Evolutionary conservation across 768 basidiomycete genomes (phyloP), one percentile per base, ranked within the genome.

Genomic region (Imleria badia): DNA sequence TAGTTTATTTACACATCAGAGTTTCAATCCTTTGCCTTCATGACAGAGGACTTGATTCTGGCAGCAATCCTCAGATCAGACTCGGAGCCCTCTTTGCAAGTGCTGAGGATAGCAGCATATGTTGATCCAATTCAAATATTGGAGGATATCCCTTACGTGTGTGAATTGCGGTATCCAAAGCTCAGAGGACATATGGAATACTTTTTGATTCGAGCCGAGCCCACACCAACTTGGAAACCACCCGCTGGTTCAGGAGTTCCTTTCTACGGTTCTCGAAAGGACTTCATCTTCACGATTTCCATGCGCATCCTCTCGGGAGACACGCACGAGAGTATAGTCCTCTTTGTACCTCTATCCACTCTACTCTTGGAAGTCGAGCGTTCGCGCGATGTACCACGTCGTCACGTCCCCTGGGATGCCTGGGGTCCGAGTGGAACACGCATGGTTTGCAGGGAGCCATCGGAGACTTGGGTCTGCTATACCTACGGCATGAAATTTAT

Each of bases 391-490:
- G 14, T 36, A 5, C 52, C 43, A n/a, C 46, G 48, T 29, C 59
- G 52, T 17, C 20, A 19, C 14, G 45, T 73, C 15, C 5, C 23
- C 5, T 75, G 74, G 73, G 35, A 48, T 3, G 30, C 46, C n/a
- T 75, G 73, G 73, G 73, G 74, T 17, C 69, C 72, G 2, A 19
- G 15, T 6, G 55, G 56, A 35, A 58, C 73, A 4, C 70, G 71
- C 39, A 68, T 74, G 61, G 20, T 72, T 23, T 54, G 34, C 35
- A 57, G 66, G 26, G 58, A 55, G 5, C 64, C 67, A 14, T 68
- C 68, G 19, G 67, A 70, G 6, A 58, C 46, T 14, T 75, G 73
- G 74, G 66, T 74, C 20, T 73, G 73, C 43, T 72, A 68, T 50
- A 55, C 70, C 15, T 70, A 73, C 23, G 74, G 74, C 3, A 67